Base-by-base conservation (phyloP, 1,139 yeast genomes). In the Lodderomyces parapsilosis region DNA sequence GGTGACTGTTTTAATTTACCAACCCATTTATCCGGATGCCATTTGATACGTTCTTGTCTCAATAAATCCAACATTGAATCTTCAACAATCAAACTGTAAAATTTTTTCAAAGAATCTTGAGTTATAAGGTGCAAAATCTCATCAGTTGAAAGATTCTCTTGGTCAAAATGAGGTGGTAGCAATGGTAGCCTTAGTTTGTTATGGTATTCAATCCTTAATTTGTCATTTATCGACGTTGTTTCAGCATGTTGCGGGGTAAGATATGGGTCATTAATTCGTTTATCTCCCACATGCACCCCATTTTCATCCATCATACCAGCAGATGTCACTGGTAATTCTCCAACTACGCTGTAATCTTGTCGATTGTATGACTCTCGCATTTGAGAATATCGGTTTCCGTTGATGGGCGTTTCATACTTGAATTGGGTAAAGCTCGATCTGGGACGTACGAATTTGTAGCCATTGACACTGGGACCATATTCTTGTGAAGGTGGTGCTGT, bases 11-110 rank as follows among this genome's bases (percentile, higher is more conserved):
- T 43, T 39, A 58, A 45, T 40, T 52, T 50, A 4, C 57, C 57
- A 7, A 59, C 53, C 78, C 78, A 71, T 52, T 72, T 76, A 55
- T 83, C 90, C 1, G 90, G 90, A 56, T 83, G 90, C 89, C 89
- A 83, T 47, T 77, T 62, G 3, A 81, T 58, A 46, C 89, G 54
- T 53, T 83, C 89, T 25, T 50, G 54, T 45, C 72, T 77, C 6
- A 81, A 46, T 4, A 76, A 52, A 2, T 59, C 66, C 10, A 48
- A 19, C 15, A 58, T 43, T 5, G 48, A 43, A 20, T 52, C 58
- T 18, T 52, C 45, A 18, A 41, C 43, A 10, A 69, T 57, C 18
- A 45, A 45, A 8, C 53, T 40, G 50, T 68, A 72, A 46, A 69
- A 73, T 40, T 45, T 54, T 36, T 44, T 39, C 23, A 62, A 59